Percentiles rank a stretch among this genome's conserved stretches.
Conservation (phyloP, 495 filamentous ascomycete genomes). For the Hypoxylon lienhwacheense region DNA sequence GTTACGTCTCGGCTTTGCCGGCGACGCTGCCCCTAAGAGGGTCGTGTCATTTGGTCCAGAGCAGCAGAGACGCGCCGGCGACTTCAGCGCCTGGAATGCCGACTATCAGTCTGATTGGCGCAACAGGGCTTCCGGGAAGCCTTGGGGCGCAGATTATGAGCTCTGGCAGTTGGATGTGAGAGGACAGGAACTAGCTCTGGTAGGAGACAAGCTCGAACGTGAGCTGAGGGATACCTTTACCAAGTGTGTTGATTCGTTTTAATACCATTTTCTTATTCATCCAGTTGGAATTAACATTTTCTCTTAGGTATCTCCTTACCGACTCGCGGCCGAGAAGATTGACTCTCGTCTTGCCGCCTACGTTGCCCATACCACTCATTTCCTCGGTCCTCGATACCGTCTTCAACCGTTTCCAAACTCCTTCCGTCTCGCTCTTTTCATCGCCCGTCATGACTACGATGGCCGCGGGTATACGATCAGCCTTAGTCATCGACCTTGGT, state of each 20-base stretch:
- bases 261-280: neutral
- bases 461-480: constrained; percentile 78
- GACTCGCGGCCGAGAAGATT: constrained; percentile 74
- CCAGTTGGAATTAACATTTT: constrained; percentile 17
- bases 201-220: constrained; percentile 87
- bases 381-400: constrained; percentile 72
- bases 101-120: constrained; percentile 53
- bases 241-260: constrained; percentile 51
- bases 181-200: constrained; percentile 70
- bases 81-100: constrained; percentile 72
- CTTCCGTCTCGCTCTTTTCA: constrained; percentile 79
- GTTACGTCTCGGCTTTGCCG: constrained; percentile 82
- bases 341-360: constrained; percentile 71
- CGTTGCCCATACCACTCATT: constrained; percentile 76
- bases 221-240: constrained; percentile 81
- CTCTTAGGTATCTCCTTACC: constrained; percentile 68
- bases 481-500: constrained; percentile 82
- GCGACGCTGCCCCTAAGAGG: constrained; percentile 74
- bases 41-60: constrained; percentile 70
- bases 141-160: constrained; percentile 75
- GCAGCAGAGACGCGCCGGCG: constrained; percentile 73
- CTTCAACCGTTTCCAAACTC: constrained; percentile 77
- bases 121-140: constrained; percentile 47
- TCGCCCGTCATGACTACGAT: constrained; percentile 70
- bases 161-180: constrained; percentile 79